These are phyloP conservation scores for Suillus alpinus DNA, from an alignment of 768 basidiomycete genomes.

Conservation along the genomic window DNA sequence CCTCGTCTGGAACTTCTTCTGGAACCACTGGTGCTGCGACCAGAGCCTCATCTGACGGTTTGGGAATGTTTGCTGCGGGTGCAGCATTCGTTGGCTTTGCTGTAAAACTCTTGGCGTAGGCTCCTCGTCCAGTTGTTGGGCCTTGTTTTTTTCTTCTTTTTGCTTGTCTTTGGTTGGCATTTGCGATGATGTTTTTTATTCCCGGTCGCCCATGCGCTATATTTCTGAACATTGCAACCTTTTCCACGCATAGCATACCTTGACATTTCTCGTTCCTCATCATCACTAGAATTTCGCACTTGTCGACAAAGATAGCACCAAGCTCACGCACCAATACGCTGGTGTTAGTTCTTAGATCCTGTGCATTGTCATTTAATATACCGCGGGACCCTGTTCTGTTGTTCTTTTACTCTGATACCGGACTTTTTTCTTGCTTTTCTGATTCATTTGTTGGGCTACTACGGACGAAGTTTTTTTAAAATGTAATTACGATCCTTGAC, in stretches of 20 bases:
- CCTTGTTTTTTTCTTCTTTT: too few relatives aligned
- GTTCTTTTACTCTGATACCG: background rate
- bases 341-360: background rate
- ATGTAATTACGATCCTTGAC: background rate
- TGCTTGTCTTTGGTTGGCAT: background rate
- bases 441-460: background rate
- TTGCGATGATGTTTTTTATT: background rate
- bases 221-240: background rate
- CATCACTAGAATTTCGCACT: background rate
- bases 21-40: slow-evolving; percentile 3
- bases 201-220: background rate
- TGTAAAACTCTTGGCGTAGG: slow-evolving; percentile 20
- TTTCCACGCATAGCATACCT: background rate
- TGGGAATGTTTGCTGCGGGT: slow-evolving; percentile 15
- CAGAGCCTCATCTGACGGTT: background rate
- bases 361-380: background rate
- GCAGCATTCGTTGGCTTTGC: slow-evolving; percentile 13
- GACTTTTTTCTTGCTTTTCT: background rate
- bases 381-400: background rate
- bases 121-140: background rate
- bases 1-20: background rate
- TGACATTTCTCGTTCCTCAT: background rate
- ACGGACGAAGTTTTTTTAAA: background rate
- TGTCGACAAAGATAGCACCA: background rate
- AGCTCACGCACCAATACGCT: background rate